These are phyloP conservation scores for Calonectria ilicicola DNA, from an alignment of 2,329 filamentous ascomycete genomes.

Conservation along the genomic window DNA sequence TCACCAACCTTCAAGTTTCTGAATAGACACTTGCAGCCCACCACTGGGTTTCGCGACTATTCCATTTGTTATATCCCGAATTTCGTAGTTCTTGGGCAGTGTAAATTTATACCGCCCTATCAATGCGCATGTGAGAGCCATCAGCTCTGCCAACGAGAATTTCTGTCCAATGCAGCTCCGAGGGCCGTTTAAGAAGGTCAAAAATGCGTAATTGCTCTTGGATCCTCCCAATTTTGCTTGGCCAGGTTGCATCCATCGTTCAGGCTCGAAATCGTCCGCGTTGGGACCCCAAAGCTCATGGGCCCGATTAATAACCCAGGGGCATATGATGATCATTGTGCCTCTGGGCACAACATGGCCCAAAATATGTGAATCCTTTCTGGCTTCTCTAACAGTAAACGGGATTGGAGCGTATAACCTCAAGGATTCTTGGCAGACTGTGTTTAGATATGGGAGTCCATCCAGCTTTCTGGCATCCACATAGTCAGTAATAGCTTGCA, in stretches of 20 bases:
- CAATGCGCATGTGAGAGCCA: conserved; percentile 34
- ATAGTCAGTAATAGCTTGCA: conserved; percentile 47
- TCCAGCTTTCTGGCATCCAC: conserved; percentile 45
- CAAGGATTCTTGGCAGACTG: conserved; percentile 57
- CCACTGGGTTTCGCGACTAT: conserved; percentile 33
- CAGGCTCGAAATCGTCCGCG: conserved; percentile 50
- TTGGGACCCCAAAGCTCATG: conserved; percentile 51
- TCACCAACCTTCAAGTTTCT: conserved; percentile 28
- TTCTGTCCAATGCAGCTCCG: conserved; percentile 45
- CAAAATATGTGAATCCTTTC: conserved; percentile 47
- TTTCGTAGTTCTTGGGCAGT: conserved; percentile 31
- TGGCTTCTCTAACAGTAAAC: conserved; percentile 46
- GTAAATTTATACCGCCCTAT: conserved; percentile 31
- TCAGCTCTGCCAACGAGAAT: conserved; percentile 33
- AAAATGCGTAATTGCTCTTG: conserved; percentile 74
- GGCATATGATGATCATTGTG: conserved; percentile 48
- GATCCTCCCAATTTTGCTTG: conserved; percentile 70
- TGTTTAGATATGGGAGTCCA: conserved; percentile 53
- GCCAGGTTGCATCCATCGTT: conserved; percentile 48
- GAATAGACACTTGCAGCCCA: conserved; percentile 20
- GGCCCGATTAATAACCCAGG: conserved; percentile 46
- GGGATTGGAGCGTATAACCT: conserved; percentile 54
- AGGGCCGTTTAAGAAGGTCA: conserved; percentile 79
- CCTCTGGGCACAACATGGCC: conserved; percentile 50
- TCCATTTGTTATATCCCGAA: conserved; percentile 33